Evolutionary conservation across 306 rosid species (phyloP).

Genomic region (Bauhinia variegata): DNA sequence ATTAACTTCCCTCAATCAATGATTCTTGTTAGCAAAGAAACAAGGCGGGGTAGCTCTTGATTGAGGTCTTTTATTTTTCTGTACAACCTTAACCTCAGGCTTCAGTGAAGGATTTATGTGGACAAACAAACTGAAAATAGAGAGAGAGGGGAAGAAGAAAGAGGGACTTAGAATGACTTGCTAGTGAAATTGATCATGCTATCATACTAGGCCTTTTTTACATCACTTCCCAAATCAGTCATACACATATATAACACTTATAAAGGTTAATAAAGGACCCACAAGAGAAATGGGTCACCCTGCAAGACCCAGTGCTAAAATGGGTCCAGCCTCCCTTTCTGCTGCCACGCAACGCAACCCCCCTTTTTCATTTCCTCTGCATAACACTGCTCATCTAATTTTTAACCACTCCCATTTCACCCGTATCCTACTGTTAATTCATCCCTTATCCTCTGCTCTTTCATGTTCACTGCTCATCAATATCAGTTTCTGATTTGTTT

Average conservation of each 20-base stretch:
- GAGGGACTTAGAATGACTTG: slow-evolving; percentile 15
- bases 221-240: slow-evolving; percentile 47
- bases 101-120: background rate
- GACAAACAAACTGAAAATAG: background rate
- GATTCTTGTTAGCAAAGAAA: background rate
- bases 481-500: slow-evolving; percentile 11
- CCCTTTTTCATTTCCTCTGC: slow-evolving; percentile 21
- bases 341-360: slow-evolving; percentile 49
- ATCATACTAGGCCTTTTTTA: slow-evolving; percentile 6
- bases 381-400: background rate
- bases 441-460: slow-evolving; percentile 38
- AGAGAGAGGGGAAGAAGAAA: background rate
- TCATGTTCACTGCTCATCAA: slow-evolving; percentile 30
- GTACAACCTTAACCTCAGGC: too few species aligned
- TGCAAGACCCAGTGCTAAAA: slow-evolving; percentile 29
- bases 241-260: slow-evolving; percentile 42
- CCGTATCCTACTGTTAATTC: slow-evolving; percentile 50
- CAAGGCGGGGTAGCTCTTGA: too few species aligned
- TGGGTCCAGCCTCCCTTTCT: slow-evolving; percentile 34
- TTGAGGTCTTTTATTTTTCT: too few species aligned
- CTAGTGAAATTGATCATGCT: slow-evolving; percentile 25
- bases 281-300: slow-evolving; percentile 45
- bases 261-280: slow-evolving; percentile 46
- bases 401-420: slow-evolving; percentile 29
- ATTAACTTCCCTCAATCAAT: background rate